These are phyloP conservation scores for Citeromyces hawaiiensis DNA, from an alignment of 1,139 yeast genomes.

Conservation along the genomic window DNA sequence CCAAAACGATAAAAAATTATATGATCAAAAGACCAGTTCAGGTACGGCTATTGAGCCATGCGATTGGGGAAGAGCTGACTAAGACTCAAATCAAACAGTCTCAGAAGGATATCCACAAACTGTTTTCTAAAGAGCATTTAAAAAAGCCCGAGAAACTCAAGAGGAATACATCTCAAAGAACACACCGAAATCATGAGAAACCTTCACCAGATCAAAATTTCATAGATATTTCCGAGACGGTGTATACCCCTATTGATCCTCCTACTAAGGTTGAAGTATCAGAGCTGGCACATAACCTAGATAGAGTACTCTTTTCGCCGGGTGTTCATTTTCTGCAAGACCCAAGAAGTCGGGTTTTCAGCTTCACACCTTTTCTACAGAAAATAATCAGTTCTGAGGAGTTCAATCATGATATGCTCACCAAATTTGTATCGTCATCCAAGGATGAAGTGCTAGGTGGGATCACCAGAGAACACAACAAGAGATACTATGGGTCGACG, in stretches of 20 bases:
- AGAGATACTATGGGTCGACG: conserved; percentile 63
- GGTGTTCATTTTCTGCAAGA: conserved; percentile 76
- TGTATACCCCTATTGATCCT: not conserved
- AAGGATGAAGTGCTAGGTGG: conserved; percentile 39
- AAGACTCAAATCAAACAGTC: not conserved
- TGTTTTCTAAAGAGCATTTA: not conserved
- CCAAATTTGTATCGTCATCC: conserved; percentile 50
- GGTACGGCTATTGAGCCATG: not conserved
- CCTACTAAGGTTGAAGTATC: conserved; percentile 18
- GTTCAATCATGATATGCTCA: conserved; percentile 46
- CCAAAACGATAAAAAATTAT: not conserved
- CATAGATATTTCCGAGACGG: not conserved
- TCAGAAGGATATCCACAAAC: not conserved
- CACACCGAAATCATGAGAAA: not conserved
- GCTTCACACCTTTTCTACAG: conserved; percentile 52
- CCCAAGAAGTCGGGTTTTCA: conserved; percentile 59
- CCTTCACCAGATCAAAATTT: not conserved
- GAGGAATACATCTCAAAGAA: not conserved
- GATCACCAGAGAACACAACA: conserved; percentile 24
- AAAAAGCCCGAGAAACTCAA: not conserved
- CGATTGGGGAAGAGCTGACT: not conserved
- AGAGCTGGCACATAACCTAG: conserved; percentile 45
- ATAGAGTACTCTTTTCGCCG: conserved; percentile 63
- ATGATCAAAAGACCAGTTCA: not conserved
- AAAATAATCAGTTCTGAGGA: conserved; percentile 53